phyloP scores from a whole-genome alignment of 108 stramenopile genomes.

The Parietichytrium sp. region DNA sequence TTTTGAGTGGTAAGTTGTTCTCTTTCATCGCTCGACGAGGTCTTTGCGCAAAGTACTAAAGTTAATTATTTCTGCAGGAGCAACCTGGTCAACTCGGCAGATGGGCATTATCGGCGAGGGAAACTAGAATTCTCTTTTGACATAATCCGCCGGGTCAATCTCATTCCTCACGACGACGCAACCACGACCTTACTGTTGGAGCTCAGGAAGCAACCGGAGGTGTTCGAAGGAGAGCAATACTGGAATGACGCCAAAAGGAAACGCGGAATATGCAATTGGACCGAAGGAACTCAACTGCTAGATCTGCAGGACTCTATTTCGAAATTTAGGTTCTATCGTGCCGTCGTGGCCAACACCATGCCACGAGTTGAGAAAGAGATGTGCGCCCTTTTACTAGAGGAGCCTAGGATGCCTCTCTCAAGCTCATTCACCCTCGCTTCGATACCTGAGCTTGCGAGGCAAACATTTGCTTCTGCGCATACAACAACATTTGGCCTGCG shows the following conservation, averaged over 20 bases:
- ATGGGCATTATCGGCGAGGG: background rate
- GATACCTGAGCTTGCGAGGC: no score
- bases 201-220: background rate
- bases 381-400: background rate
- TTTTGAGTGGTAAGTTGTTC: slow-evolving; percentile 36
- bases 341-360: background rate
- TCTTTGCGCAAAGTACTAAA: background rate
- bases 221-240: slow-evolving; percentile 15
- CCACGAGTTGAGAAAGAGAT: background rate
- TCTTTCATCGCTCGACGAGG: background rate
- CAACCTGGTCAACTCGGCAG: background rate
- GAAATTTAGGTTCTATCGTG: background rate
- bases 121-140: slow-evolving; percentile 23
- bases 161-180: background rate
- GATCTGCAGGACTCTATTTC: background rate
- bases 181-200: background rate
- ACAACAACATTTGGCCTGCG: no score
- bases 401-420: no score
- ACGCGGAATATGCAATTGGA: slow-evolving; percentile 17
- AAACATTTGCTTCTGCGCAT: no score
- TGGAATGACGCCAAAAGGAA: slow-evolving; percentile 13
- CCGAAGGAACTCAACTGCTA: background rate
- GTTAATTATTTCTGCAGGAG: background rate
- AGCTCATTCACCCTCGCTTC: no score
- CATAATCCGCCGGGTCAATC: background rate